phyloP scores from a whole-genome alignment of 768 basidiomycete species.

The Inosperma sp. region DNA sequence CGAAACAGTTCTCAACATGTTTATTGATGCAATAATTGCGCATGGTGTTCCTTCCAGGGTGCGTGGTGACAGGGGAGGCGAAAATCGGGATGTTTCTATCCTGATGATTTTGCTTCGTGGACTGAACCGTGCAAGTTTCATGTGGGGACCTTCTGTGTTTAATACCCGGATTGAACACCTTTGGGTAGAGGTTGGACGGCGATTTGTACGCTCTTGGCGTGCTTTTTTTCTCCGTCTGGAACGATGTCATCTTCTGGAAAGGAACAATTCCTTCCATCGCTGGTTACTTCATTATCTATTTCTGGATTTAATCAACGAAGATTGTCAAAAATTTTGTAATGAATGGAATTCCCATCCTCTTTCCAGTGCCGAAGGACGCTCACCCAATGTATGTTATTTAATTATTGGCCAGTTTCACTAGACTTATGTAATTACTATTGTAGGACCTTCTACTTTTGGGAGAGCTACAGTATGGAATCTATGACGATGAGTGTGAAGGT shows the following conservation, averaged over 20 bases:
- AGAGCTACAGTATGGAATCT: slow-evolving; percentile 4
- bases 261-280: slow-evolving; percentile 28
- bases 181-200: slow-evolving; percentile 40
- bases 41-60: slow-evolving; percentile 27
- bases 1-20: slow-evolving; percentile 29
- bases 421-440: neutral
- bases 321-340: slow-evolving; percentile 4
- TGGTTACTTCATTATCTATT: slow-evolving; percentile 45
- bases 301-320: slow-evolving; percentile 6
- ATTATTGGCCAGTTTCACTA: neutral
- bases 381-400: slow-evolving; percentile 1
- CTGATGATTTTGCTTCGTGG: slow-evolving; percentile 19
- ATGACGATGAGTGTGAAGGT: slow-evolving; percentile 8
- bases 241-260: slow-evolving; percentile 30
- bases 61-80: slow-evolving; percentile 32
- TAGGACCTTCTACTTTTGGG: slow-evolving; percentile 14
- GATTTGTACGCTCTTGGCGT: slow-evolving; percentile 38
- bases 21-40: slow-evolving; percentile 18
- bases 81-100: slow-evolving; percentile 25
- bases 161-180: slow-evolving; percentile 43
- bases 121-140: slow-evolving; percentile 22
- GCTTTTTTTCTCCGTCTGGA: slow-evolving; percentile 40
- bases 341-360: slow-evolving; percentile 33
- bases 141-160: slow-evolving; percentile 37
- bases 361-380: neutral